Conservation (phyloP, 108 stramenopile genomes). For the Asterionellopsis glacialis region DNA sequence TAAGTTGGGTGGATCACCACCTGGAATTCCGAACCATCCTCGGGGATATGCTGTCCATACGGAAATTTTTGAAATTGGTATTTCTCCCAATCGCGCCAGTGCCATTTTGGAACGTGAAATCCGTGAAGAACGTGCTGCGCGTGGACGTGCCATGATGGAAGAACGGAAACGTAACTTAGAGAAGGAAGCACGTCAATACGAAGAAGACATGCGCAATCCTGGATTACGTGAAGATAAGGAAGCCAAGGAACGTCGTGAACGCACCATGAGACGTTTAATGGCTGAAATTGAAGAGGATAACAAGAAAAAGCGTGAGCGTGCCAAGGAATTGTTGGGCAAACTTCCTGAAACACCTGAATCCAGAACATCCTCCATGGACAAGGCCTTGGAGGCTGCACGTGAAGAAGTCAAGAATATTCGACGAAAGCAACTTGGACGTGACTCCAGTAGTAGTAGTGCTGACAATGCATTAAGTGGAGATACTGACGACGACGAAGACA, state of each 20-base stretch:
- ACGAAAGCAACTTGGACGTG: constrained; percentile 28
- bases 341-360: constrained; percentile 50
- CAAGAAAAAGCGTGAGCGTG: constrained; percentile 39
- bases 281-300: constrained; percentile 55
- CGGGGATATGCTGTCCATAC: constrained; percentile 60
- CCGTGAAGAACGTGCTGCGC: constrained; percentile 39
- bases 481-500: constrained; percentile 15
- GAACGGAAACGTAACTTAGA: constrained; percentile 47
- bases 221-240: constrained; percentile 47
- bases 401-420: constrained; percentile 53
- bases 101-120: constrained; percentile 40
- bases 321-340: constrained; percentile 57
- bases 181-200: constrained; percentile 39
- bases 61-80: constrained; percentile 67
- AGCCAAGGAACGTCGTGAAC: constrained; percentile 55
- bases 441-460: neutral
- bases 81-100: constrained; percentile 29
- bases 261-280: constrained; percentile 46
- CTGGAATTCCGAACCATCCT: constrained; percentile 37
- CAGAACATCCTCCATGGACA: constrained; percentile 43
- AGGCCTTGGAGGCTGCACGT: constrained; percentile 52
- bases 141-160: constrained; percentile 52
- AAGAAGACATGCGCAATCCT: constrained; percentile 52
- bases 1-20: constrained; percentile 72
- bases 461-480: constrained; percentile 14